Evolutionary conservation across 441 rosid genomes (phyloP).

Genomic region (Daphne laureola): DNA sequence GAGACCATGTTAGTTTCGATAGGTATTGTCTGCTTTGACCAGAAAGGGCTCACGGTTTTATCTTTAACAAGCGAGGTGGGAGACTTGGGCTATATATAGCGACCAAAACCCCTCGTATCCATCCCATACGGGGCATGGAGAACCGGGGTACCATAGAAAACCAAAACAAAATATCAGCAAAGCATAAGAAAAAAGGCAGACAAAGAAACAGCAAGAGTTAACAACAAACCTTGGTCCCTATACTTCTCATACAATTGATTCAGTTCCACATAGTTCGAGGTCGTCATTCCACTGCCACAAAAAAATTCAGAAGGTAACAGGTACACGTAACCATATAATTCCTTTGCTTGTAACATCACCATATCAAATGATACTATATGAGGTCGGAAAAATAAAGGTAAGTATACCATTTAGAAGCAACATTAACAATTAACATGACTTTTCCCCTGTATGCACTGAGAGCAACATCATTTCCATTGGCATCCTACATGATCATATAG

Average conservation of each 20-base stretch:
- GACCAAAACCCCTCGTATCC: too few relatives aligned
- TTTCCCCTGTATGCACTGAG: conserved; percentile 62
- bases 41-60: too few relatives aligned
- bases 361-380: background rate
- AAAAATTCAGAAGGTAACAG: conserved; percentile 9
- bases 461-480: conserved; percentile 45
- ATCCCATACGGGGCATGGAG: too few relatives aligned
- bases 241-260: conserved; percentile 65
- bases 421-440: conserved; percentile 75
- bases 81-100: too few relatives aligned
- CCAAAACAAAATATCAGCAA: too few relatives aligned
- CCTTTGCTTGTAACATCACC: conserved; percentile 7
- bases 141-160: too few relatives aligned
- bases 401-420: conserved; percentile 76
- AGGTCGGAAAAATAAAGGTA: conserved; percentile 2
- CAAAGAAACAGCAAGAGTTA: background rate
- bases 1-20: too few relatives aligned
- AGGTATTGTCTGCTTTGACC: too few relatives aligned
- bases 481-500: conserved; percentile 37
- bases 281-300: conserved; percentile 71
- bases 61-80: too few relatives aligned
- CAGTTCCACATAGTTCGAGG: conserved; percentile 71
- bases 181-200: background rate
- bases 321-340: background rate
- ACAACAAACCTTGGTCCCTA: conserved; percentile 56